Evolutionary conservation across 805 yeast species (phyloP).

Genomic region (Ogataea corticis): DNA sequence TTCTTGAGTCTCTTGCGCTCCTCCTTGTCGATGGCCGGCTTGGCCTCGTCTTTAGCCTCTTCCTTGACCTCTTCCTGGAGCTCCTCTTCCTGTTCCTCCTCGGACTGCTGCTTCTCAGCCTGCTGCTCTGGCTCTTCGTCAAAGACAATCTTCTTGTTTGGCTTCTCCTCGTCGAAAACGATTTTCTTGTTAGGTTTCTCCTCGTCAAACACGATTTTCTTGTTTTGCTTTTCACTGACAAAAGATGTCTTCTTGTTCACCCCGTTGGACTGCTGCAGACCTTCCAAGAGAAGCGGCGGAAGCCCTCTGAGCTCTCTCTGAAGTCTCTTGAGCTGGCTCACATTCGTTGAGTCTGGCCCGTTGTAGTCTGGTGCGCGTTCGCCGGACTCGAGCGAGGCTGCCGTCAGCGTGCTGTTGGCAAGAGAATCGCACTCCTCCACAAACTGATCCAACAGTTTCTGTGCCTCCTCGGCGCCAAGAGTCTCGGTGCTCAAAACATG

Average conservation of each 20-base stretch:
- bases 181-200: slow-evolving; percentile 15
- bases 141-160: slow-evolving; percentile 22
- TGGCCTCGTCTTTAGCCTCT: slow-evolving; percentile 2
- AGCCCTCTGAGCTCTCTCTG: slow-evolving; percentile 40
- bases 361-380: slow-evolving; percentile 13
- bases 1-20: slow-evolving; percentile 31
- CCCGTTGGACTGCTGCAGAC: slow-evolving; percentile 12
- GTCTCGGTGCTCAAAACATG: slow-evolving; percentile 27
- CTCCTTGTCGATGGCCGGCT: slow-evolving; percentile 20
- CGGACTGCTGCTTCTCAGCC: slow-evolving; percentile 10
- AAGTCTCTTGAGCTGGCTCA: slow-evolving; percentile 37
- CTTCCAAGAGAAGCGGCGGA: slow-evolving; percentile 36
- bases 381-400: slow-evolving; percentile 10
- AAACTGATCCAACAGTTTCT: slow-evolving; percentile 26
- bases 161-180: slow-evolving; percentile 19
- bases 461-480: slow-evolving; percentile 25
- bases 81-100: slow-evolving; percentile 16
- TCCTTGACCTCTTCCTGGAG: background rate
- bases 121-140: slow-evolving; percentile 14
- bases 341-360: slow-evolving; percentile 30
- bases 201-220: slow-evolving; percentile 22
- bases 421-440: slow-evolving; percentile 25
- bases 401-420: slow-evolving; percentile 12
- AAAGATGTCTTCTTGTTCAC: background rate
- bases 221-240: slow-evolving; percentile 14